phyloP scores from a whole-genome alignment of 441 rosid genomes.

The Gossypium davidsonii region DNA sequence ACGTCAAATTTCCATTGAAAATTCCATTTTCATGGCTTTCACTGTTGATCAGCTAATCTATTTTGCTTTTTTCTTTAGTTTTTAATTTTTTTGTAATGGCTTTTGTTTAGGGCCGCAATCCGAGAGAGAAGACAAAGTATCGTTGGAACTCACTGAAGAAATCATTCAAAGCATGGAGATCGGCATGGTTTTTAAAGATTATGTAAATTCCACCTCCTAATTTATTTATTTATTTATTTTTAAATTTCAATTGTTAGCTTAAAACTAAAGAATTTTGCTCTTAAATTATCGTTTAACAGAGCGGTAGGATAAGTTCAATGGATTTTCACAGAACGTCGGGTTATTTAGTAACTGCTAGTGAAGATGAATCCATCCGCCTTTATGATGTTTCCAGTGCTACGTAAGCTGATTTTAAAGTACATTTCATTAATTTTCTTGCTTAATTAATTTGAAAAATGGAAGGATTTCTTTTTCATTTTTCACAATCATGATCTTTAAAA shows the following conservation, averaged over 20 bases:
- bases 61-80: neutral
- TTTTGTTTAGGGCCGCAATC: constrained; percentile 36
- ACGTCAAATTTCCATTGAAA: neutral
- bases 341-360: constrained; percentile 87
- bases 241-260: neutral
- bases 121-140: constrained; percentile 78
- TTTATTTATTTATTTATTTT: neutral
- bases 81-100: neutral
- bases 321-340: constrained; percentile 77
- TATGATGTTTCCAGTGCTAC: constrained; percentile 78
- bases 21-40: neutral
- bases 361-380: constrained; percentile 90
- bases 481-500: neutral
- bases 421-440: neutral
- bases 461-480: neutral
- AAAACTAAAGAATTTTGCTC: neutral
- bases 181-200: constrained; percentile 79
- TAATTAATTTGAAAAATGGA: neutral
- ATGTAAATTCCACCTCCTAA: constrained; percentile 29
- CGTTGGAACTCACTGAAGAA: constrained; percentile 76
- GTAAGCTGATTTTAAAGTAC: constrained; percentile 30
- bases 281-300: constrained; percentile 30
- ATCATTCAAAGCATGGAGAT: constrained; percentile 87
- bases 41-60: neutral
- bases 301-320: constrained; percentile 79